Conservation (phyloP, 1,139 yeast genomes). For the Maudiozyma humilis region DNA sequence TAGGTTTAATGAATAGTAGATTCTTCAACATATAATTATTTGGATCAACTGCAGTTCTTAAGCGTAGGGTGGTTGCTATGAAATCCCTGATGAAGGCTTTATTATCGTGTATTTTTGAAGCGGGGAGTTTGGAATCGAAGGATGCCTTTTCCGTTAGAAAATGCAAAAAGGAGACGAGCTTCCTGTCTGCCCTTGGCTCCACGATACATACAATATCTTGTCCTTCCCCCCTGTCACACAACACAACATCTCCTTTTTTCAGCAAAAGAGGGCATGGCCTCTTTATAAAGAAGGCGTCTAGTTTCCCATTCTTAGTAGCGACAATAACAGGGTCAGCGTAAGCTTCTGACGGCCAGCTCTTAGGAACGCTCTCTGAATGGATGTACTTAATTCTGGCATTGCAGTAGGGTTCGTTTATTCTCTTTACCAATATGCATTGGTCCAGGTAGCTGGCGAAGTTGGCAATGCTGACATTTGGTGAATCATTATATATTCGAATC, state of each 20-base stretch:
- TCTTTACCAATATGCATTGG: too few relatives aligned
- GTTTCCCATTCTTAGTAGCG: constrained; percentile 80
- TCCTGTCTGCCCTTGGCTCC: constrained; percentile 56
- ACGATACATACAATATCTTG: constrained; percentile 78
- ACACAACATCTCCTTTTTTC: constrained; percentile 67
- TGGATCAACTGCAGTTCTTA: too few relatives aligned
- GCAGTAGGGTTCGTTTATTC: too few relatives aligned
- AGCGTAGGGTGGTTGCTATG: constrained; percentile 16
- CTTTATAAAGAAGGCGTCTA: constrained; percentile 73
- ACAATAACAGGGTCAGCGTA: too few relatives aligned
- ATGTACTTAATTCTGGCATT: too few relatives aligned
- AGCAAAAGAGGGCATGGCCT: constrained; percentile 46
- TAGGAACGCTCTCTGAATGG: too few relatives aligned
- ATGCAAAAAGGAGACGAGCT: constrained; percentile 75
- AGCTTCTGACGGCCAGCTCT: too few relatives aligned
- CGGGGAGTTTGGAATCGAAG: constrained; percentile 31
- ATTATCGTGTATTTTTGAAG: constrained; percentile 25
- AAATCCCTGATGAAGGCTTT: constrained; percentile 24
- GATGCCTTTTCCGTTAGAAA: constrained; percentile 57
- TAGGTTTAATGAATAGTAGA: constrained; percentile 47
- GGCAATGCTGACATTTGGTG: too few relatives aligned
- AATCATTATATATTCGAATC: too few relatives aligned
- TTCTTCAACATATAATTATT: constrained; percentile 4
- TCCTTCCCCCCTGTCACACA: constrained; percentile 97
- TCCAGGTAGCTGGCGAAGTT: too few relatives aligned